Evolutionary conservation across 2,329 filamentous ascomycete species (phyloP), one percentile per base, ranked within the genome.

Genomic region (Fonsecaea pedrosoi): DNA sequence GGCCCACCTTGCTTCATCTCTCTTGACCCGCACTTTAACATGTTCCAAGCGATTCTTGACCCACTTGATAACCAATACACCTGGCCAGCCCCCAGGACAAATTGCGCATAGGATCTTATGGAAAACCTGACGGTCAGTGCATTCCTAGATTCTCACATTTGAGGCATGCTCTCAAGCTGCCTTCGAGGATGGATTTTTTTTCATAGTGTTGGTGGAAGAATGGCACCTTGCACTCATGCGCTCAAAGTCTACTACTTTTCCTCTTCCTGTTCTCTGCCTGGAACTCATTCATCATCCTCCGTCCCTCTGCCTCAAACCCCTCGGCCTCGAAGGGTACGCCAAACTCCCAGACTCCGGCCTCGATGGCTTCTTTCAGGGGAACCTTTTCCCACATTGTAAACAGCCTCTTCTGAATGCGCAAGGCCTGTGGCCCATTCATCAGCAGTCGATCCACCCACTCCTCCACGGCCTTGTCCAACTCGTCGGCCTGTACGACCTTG

Each of bases 371-470:
- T 8, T 74, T 67, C 35, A 73, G 10, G 4, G 57, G 48, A 5
- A 65, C 61, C 38, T 53, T 30, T 50, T 64, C 61, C 61, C 61
- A 64, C 38, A 64, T 40, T 10, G 37, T n/a, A 58, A 74, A 75
- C 21, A 75, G 63, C 53, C 66, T 64, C 68, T 80, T 79, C 70
- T 80, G 78, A 30, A 64, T 73, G 6, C 73, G 69, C 38, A 79
- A 74, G 13, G 77, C 76, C 15, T 64, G 62, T 3, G 76, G 74
- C 1, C 76, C 77, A 72, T 74, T 76, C 53, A 68, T 71, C 34
- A 73, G 71, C 37, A 80, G 65, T 30, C 61, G 69, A 12, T 64
- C 62, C 25, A 74, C 63, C 77, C 77, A 79, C n/a, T 72, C 70
- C 10, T 72, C 72, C 9, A 80, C 75, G 58, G 70, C 74, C 25